phyloP scores from a whole-genome alignment of 2,329 filamentous ascomycete genomes.

The Colletotrichum melonis region DNA sequence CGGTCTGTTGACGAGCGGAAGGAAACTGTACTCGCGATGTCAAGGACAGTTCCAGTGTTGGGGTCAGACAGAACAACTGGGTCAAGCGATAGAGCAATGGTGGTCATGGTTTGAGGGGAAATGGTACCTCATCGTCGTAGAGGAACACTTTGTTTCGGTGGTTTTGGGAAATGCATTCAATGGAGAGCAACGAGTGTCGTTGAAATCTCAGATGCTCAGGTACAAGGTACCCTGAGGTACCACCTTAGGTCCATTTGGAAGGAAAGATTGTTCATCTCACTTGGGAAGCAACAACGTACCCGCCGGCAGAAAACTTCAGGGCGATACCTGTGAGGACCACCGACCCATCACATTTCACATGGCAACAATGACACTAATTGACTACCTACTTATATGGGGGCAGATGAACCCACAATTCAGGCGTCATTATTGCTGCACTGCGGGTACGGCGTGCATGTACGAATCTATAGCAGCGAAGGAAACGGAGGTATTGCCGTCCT shows the following conservation, averaged over 20 bases:
- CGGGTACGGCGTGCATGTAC: background rate
- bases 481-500: background rate
- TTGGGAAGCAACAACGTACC: background rate
- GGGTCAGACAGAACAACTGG: constrained; percentile 3
- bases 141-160: background rate
- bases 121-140: background rate
- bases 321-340: background rate
- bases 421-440: background rate
- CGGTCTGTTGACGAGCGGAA: constrained; percentile 1
- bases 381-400: background rate
- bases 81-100: constrained; percentile 2
- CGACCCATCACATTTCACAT: background rate
- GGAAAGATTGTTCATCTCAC: background rate
- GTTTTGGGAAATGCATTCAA: background rate
- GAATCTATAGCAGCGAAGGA: background rate
- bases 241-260: background rate
- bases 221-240: background rate
- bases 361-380: background rate
- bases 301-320: background rate
- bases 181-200: background rate
- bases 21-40: constrained; percentile 14
- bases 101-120: constrained; percentile 3
- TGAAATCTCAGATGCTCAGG: background rate
- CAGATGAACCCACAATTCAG: background rate
- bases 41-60: background rate